phyloP scores from a whole-genome alignment of 108 stramenopile genomes.

The Hondaea fermentalgiana region DNA sequence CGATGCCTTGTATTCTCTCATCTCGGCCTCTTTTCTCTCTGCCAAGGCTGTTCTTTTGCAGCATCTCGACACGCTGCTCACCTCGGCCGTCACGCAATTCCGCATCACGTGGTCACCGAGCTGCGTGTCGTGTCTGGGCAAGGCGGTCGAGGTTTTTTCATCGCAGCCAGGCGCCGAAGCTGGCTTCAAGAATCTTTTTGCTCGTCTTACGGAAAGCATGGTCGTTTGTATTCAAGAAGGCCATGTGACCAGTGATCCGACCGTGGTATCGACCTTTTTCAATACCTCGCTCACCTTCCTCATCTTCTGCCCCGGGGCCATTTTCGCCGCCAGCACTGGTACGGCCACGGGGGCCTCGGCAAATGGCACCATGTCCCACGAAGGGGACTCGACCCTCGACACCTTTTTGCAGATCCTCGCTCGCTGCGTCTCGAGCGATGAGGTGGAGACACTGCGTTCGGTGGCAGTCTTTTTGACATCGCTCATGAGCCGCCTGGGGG shows the following conservation, averaged over 20 bases:
- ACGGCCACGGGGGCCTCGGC: not conserved
- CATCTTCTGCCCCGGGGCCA: not conserved
- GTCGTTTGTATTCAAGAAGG: not conserved
- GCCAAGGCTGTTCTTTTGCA: not conserved
- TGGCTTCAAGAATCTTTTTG: not conserved
- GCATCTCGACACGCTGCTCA: not conserved
- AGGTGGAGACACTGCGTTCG: not conserved
- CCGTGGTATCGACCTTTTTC: not conserved
- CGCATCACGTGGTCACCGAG: slow-evolving; percentile 1
- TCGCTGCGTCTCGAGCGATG: not conserved
- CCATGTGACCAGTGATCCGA: not conserved
- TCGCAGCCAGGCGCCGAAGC: not conserved
- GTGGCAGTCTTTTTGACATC: not conserved
- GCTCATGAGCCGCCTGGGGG: not conserved
- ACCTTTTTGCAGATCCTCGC: not conserved
- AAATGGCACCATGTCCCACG: not conserved
- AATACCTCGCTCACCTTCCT: not conserved
- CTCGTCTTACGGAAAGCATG: not conserved
- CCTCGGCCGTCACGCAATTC: not conserved
- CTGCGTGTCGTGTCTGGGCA: not conserved
- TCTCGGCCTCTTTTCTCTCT: not conserved
- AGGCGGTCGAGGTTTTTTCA: not conserved
- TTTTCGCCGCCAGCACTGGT: not conserved
- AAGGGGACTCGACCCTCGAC: not conserved
- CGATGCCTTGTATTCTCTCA: not conserved